Percentiles rank a stretch among this genome's conserved stretches.
phyloP scores from a whole-genome alignment of 2,329 filamentous ascomycete species.

The Domatiomyces globalis region DNA sequence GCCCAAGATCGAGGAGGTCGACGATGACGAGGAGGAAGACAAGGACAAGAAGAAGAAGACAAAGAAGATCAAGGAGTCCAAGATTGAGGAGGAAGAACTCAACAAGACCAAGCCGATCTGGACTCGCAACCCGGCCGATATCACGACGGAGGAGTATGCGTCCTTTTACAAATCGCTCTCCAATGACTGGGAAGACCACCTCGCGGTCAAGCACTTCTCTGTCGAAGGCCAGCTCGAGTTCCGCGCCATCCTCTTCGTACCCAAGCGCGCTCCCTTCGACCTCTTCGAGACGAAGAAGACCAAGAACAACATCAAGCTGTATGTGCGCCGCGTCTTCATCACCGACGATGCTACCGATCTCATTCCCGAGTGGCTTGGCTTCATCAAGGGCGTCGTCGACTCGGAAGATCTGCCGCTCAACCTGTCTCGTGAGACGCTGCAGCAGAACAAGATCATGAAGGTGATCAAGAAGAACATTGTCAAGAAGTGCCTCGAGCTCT shows the following conservation, averaged over 20 bases:
- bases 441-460: conserved; percentile 99
- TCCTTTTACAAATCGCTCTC: conserved; percentile 99
- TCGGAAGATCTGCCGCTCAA: conserved; percentile 99
- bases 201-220: conserved; percentile 99
- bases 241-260: conserved; percentile 98
- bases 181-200: conserved; percentile 99
- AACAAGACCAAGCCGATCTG: conserved; percentile 99
- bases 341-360: conserved; percentile 98
- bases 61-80: conserved; percentile 98
- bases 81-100: conserved; percentile 97
- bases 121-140: conserved; percentile 95
- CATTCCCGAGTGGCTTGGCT: conserved; percentile 97
- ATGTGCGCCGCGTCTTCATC: conserved; percentile 99
- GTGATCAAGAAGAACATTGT: conserved; percentile 99
- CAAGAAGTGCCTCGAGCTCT: conserved; percentile 99
- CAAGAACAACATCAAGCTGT: conserved; percentile 99
- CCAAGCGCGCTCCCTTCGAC: conserved; percentile 98
- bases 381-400: conserved; percentile 99
- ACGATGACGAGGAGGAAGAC: conserved; percentile 55
- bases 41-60: conserved; percentile 91
- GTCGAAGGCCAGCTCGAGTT: conserved; percentile 99
- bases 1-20: conserved; percentile 86
- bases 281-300: conserved; percentile 99
- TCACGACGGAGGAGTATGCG: conserved; percentile 90
- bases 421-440: conserved; percentile 98